Evolutionary conservation across 2,329 filamentous ascomycete species (phyloP), one percentile per base, ranked within the genome.

Genomic region (Clonostachys byssicola): DNA sequence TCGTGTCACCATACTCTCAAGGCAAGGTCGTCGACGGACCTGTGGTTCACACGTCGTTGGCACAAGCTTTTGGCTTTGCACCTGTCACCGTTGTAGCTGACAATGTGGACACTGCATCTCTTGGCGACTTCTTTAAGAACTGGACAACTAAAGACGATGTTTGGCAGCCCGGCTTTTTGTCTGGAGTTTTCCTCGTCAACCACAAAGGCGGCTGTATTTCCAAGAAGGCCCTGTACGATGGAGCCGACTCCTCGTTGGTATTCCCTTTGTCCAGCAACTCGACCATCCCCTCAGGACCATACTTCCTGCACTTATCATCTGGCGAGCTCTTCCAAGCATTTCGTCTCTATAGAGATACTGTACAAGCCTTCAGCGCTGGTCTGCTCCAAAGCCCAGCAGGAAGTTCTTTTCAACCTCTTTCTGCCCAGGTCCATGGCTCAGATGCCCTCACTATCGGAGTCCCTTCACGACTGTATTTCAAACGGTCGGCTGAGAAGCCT

Each of bases 391-490:
- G 49, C 0, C 61, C 60, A 1, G 52, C 62, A 1, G 63, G 59
- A 23, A 18, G 17, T 12, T 51, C 43, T 13, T 67, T 67, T 51
- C 60, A 63, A 49, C 47, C 60, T 12, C 49, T 68, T 33, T 65
- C 64, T 1, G 65, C 64, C 4, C 61, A 62, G 39, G 56, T 62
- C 12, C 44, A 17, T 18, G 35, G 34, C 13, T 40, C 17, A 12
- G 36, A 39, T 16, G 33, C 60, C 1, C 45, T 63, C 16, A 65
- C 64, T 18, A 55, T 75, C 34, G 71, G 48, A 55, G 82, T 86
- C 0, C 81, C 81, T 5, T 85, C 80, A 7, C 71, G 82, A 10
- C 64, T 85, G 0, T 84, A 84, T 63, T 81, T 70, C 60, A 74
- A 69, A 3, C 73, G 69, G 42, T 78, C 75, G 1, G 55, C 61